phyloP scores from a whole-genome alignment of 805 yeast genomes.

The Soucietia sequanensis region DNA sequence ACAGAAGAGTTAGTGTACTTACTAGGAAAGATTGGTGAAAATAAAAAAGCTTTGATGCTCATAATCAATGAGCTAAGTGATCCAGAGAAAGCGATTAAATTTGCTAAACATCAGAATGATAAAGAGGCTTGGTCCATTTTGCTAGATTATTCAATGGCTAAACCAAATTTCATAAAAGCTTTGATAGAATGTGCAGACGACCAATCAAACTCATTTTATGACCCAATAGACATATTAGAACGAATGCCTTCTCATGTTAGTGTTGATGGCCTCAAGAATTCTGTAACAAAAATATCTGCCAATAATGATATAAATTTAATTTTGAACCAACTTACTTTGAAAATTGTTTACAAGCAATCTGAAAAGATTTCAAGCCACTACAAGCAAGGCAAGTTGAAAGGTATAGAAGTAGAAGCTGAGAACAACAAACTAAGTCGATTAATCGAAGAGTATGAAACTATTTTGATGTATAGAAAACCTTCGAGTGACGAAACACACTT shows the following conservation, averaged over 20 bases:
- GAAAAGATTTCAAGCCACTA: slow-evolving; percentile 23
- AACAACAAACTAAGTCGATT: slow-evolving; percentile 17
- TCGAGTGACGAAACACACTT: slow-evolving; percentile 2
- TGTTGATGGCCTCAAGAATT: slow-evolving; percentile 62
- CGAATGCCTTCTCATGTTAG: slow-evolving; percentile 60
- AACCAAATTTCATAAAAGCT: slow-evolving; percentile 75
- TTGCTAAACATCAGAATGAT: slow-evolving; percentile 68
- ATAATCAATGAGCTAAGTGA: slow-evolving; percentile 77
- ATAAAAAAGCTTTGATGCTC: slow-evolving; percentile 68
- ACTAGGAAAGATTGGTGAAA: slow-evolving; percentile 79
- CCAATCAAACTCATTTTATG: slow-evolving; percentile 40
- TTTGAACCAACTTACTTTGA: slow-evolving; percentile 54
- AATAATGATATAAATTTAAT: slow-evolving; percentile 56
- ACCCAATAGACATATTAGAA: slow-evolving; percentile 67
- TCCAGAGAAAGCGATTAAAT: slow-evolving; percentile 76
- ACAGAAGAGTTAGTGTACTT: slow-evolving; percentile 77
- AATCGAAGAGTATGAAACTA: slow-evolving; percentile 25
- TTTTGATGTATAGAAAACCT: slow-evolving; percentile 14
- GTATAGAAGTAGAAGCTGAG: slow-evolving; percentile 23
- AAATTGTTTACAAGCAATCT: slow-evolving; percentile 30
- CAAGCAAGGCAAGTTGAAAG: slow-evolving; percentile 21
- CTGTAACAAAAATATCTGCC: slow-evolving; percentile 58
- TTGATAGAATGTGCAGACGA: slow-evolving; percentile 69
- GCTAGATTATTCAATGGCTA: slow-evolving; percentile 64
- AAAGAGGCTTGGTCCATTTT: slow-evolving; percentile 79